Percentiles rank a stretch among this genome's conserved stretches.
Evolutionary conservation across 2,329 filamentous ascomycete genomes (phyloP).

Genomic region (Paracorniculantispora psalliotae): DNA sequence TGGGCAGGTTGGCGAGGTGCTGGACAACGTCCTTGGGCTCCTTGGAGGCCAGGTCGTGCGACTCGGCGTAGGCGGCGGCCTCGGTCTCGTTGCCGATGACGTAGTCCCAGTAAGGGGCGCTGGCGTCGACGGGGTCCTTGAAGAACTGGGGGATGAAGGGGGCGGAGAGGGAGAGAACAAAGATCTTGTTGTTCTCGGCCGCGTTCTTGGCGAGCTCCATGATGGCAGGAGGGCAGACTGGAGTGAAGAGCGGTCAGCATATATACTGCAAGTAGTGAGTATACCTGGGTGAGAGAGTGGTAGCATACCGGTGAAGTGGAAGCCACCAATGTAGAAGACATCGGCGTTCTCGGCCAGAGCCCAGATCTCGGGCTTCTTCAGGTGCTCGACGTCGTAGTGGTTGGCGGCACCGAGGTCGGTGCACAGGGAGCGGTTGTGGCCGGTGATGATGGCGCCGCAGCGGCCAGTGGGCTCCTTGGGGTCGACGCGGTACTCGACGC

Average conservation of each 20-base stretch:
- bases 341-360: slow-evolving; percentile 81
- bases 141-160: slow-evolving; percentile 98
- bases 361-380: slow-evolving; percentile 91
- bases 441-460: slow-evolving; percentile 95
- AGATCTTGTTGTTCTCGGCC: slow-evolving; percentile 81
- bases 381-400: slow-evolving; percentile 90
- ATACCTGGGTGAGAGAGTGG: not conserved
- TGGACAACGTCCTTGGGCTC: slow-evolving; percentile 82
- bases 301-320: slow-evolving; percentile 71
- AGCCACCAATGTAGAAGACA: slow-evolving; percentile 90
- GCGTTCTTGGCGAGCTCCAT: slow-evolving; percentile 88
- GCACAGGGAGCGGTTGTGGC: slow-evolving; percentile 89
- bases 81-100: slow-evolving; percentile 97
- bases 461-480: slow-evolving; percentile 79
- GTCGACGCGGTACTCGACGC: slow-evolving; percentile 93
- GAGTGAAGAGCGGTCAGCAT: not conserved
- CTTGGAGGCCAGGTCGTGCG: slow-evolving; percentile 67
- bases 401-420: slow-evolving; percentile 96
- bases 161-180: slow-evolving; percentile 86
- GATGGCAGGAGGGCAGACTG: slow-evolving; percentile 84
- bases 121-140: slow-evolving; percentile 87
- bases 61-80: slow-evolving; percentile 79
- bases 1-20: slow-evolving; percentile 80
- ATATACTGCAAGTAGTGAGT: not conserved
- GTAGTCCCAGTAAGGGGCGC: slow-evolving; percentile 89